Percentiles rank a stretch among this genome's conserved stretches.
Conservation (phyloP, 1,284 basidiomycete genomes). For the Mycosarcoma mackinlayi region DNA sequence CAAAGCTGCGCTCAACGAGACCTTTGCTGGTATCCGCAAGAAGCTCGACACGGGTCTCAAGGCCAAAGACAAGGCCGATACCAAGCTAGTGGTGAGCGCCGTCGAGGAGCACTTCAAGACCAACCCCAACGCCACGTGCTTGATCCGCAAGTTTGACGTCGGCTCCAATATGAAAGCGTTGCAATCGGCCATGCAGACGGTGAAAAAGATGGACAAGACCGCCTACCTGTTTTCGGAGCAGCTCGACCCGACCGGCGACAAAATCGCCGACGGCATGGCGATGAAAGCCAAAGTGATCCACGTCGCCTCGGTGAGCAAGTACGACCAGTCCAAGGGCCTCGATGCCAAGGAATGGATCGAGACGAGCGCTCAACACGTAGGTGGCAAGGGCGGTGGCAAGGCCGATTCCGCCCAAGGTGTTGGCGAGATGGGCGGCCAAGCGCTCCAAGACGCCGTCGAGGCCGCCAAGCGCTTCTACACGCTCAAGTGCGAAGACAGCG, state of each 20-base stretch:
- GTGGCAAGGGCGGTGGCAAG: constrained; percentile 65
- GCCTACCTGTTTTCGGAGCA: constrained; percentile 90
- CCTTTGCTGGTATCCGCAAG: constrained; percentile 79
- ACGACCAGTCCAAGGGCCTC: constrained; percentile 54
- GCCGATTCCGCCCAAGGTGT: constrained; percentile 64
- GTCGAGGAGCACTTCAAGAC: constrained; percentile 78
- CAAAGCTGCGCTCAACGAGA: constrained; percentile 84
- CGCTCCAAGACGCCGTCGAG: constrained; percentile 58
- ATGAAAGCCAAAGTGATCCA: constrained; percentile 81
- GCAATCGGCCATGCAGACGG: constrained; percentile 79
- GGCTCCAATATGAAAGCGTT: constrained; percentile 72
- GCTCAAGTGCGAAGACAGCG: constrained; percentile 38
- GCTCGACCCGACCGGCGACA: constrained; percentile 38
- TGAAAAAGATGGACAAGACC: constrained; percentile 82
- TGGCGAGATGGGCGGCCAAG: constrained; percentile 59
- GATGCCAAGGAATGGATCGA: constrained; percentile 65
- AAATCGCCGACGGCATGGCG: constrained; percentile 59
- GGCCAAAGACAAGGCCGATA: constrained; percentile 80
- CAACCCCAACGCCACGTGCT: constrained; percentile 77
- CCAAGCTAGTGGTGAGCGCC: constrained; percentile 84
- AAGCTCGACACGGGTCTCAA: constrained; percentile 86
- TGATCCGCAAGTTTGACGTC: constrained; percentile 76
- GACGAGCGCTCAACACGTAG: constrained; percentile 52
- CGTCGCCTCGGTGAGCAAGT: constrained; percentile 81
- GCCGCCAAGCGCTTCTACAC: constrained; percentile 42